Conservation (phyloP, 2,329 filamentous ascomycete species). For the Metarhizium humberi region DNA sequence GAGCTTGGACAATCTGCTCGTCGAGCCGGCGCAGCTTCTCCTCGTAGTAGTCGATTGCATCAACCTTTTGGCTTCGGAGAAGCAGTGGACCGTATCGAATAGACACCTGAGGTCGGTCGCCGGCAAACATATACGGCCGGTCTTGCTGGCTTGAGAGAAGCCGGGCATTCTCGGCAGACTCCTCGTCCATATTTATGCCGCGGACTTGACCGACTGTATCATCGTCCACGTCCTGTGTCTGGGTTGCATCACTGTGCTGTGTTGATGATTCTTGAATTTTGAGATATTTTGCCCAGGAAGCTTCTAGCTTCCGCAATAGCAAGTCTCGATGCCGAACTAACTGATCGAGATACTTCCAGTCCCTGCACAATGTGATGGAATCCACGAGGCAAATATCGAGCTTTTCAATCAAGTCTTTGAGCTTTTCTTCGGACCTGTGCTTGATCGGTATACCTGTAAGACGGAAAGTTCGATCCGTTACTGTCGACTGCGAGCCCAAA, state of each 20-base stretch:
- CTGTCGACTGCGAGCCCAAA: constrained; percentile 85
- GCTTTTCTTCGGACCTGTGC: constrained; percentile 69
- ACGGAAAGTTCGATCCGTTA: constrained; percentile 89
- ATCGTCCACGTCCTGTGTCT: constrained; percentile 4
- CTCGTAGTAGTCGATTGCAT: constrained; percentile 92
- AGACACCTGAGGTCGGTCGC: constrained; percentile 55
- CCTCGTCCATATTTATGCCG: constrained; percentile 25
- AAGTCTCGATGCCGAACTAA: constrained; percentile 58
- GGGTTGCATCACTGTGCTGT: constrained; percentile 5
- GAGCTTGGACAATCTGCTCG: constrained; percentile 58
- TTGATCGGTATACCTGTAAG: constrained; percentile 79
- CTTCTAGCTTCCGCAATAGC: constrained; percentile 66
- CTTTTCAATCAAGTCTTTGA: constrained; percentile 80
- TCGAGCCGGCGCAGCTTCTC: constrained; percentile 75
- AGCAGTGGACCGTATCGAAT: constrained; percentile 73
- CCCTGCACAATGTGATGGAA: constrained; percentile 71
- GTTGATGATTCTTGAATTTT: constrained; percentile 15
- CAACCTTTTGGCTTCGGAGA: constrained; percentile 62
- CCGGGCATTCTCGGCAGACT: constrained; percentile 46
- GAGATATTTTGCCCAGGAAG: constrained; percentile 66
- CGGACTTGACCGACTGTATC: constrained; percentile 19
- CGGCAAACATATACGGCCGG: constrained; percentile 25
- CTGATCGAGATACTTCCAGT: constrained; percentile 77
- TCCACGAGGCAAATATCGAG: constrained; percentile 86
- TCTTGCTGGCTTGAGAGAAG: constrained; percentile 42